Conservation (phyloP, 2,329 filamentous ascomycete species). For the Fusarium nanum region DNA sequence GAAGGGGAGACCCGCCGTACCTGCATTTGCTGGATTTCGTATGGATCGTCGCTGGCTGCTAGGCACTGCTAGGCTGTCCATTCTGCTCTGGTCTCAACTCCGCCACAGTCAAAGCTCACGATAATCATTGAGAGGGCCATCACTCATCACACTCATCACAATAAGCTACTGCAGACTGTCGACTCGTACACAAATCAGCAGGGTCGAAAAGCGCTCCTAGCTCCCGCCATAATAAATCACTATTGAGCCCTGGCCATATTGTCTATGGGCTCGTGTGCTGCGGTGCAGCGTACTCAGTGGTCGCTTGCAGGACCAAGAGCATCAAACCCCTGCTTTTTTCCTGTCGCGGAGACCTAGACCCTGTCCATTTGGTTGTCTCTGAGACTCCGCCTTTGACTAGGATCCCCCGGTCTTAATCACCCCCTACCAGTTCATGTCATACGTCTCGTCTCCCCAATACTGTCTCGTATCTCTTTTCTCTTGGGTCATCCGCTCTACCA, state of each 20-base stretch:
- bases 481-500: slow-evolving; percentile 29
- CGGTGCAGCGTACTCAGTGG: slow-evolving; percentile 28
- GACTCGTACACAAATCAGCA: slow-evolving; percentile 23
- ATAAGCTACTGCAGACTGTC: neutral
- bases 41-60: slow-evolving; percentile 26
- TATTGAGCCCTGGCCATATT: slow-evolving; percentile 22
- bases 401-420: slow-evolving; percentile 18
- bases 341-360: slow-evolving; percentile 32
- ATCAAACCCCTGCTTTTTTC: slow-evolving; percentile 29
- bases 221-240: neutral
- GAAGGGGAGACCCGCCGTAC: slow-evolving; percentile 27
- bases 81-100: slow-evolving; percentile 30
- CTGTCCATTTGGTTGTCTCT: slow-evolving; percentile 34
- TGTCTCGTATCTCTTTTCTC: slow-evolving; percentile 38
- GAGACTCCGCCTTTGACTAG: slow-evolving; percentile 38
- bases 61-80: slow-evolving; percentile 18
- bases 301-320: slow-evolving; percentile 35
- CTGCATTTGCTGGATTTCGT: slow-evolving; percentile 26
- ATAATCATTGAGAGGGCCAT: slow-evolving; percentile 5
- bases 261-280: slow-evolving; percentile 21
- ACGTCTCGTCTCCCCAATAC: slow-evolving; percentile 32
- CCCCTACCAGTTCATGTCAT: slow-evolving; percentile 35
- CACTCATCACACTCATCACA: slow-evolving; percentile 6
- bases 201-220: neutral
- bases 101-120: slow-evolving; percentile 32